Base-by-base conservation (phyloP, 495 filamentous ascomycete species). In the Aspergillus kassunensis region DNA sequence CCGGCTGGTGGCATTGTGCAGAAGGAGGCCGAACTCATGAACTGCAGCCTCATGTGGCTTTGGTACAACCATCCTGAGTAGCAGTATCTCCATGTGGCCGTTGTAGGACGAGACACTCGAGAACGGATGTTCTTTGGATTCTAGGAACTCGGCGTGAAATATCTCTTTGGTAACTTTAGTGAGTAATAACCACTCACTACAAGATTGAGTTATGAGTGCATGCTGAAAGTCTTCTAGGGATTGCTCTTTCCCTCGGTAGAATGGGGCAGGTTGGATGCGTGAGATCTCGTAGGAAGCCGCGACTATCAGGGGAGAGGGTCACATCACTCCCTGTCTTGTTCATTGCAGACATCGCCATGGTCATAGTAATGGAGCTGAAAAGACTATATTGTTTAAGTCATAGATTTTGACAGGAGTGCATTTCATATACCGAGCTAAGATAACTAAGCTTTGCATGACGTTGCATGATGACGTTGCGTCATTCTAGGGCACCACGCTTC, bases 241-340 rank as follows among this genome's bases (percentile, higher is more conserved):
- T 33, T 46, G 43, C 43, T 46, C 29, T 33, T 33, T 46, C 24
- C 43, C 43, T 19, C 15, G 23, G 43, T 46, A 46, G 24, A 23
- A 46, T 46, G 18, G 21, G 29, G 16, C 39, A 42, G 16, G 39
- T 42, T 11, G 16, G 43, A 46, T 33, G 21, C 25, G 30, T 29
- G 43, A 46, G 21, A 46, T 46, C 24, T 4, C 8, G 21, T 33
- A 46, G 29, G 43, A 30, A 46, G 29, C 43, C 43, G 54, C 58
- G 50, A 51, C 7, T 20, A 41, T 42, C 39, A 42, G 39, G 19
- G n/a, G 39, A 20, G 39, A 42, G 39, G 39, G 6, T 10, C 39
- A 19, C 19, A 19, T 42, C 18, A n/a, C 16, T 42, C 23, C 2
- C 39, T 42, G 39, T 42, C 39, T 42, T 7, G 39, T 1, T 42